These are phyloP conservation scores for Apiospora koreana DNA, from an alignment of 2,329 filamentous ascomycete species.

Conservation along the genomic window DNA sequence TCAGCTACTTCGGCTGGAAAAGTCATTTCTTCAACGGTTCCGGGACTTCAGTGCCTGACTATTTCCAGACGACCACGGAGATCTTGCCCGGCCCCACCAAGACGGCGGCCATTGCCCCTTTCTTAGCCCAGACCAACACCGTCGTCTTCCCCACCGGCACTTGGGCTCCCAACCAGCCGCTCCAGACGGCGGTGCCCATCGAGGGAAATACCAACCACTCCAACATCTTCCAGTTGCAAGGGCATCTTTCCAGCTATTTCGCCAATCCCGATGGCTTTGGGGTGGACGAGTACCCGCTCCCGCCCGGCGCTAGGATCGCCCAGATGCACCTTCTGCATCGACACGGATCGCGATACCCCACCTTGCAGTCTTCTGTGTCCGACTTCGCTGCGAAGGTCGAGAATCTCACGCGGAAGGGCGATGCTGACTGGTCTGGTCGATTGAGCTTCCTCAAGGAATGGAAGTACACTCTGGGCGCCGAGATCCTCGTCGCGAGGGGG, in stretches of 20 bases:
- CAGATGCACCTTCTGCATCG: conserved; percentile 65
- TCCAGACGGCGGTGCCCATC: conserved; percentile 72
- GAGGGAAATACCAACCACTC: conserved; percentile 56
- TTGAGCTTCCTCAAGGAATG: conserved; percentile 70
- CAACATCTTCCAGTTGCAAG: conserved; percentile 65
- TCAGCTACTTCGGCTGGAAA: not conserved
- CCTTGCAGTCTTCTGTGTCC: conserved; percentile 56
- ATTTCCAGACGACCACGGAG: conserved; percentile 63
- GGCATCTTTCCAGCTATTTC: conserved; percentile 67
- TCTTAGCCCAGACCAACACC: conserved; percentile 70
- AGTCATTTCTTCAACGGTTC: not conserved
- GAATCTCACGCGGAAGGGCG: conserved; percentile 22
- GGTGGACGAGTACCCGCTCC: conserved; percentile 70
- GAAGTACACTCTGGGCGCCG: conserved; percentile 68
- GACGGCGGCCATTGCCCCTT: conserved; percentile 65
- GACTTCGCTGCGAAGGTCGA: conserved; percentile 58
- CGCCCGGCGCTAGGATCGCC: conserved; percentile 63
- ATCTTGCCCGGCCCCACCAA: conserved; percentile 66
- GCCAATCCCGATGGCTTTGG: conserved; percentile 70
- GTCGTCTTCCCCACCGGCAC: conserved; percentile 61
- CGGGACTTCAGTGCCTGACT: conserved; percentile 48
- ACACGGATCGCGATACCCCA: conserved; percentile 75
- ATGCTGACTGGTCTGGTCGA: conserved; percentile 55
- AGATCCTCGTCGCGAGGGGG: conserved; percentile 73
- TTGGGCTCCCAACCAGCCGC: conserved; percentile 68